Percentiles rank a stretch among this genome's conserved stretches.
Evolutionary conservation across 345 rosid genomes (phyloP).

Genomic region (Euphorbia pulcherrima): DNA sequence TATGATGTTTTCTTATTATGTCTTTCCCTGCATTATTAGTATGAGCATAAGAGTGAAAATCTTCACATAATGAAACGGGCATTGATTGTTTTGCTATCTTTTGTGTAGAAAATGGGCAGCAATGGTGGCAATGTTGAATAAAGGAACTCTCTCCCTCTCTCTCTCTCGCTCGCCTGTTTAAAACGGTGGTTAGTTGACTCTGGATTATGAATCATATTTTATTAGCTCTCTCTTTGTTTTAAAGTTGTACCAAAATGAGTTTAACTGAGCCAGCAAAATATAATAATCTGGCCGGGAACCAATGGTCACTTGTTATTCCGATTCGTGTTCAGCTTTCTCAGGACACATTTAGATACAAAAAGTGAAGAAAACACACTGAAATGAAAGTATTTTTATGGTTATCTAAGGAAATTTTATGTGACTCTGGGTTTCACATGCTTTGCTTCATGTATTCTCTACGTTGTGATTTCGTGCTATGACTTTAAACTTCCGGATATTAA

Average conservation of each 20-base stretch:
- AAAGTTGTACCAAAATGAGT: slow-evolving; percentile 14
- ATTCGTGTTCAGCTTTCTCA: not conserved
- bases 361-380: not conserved
- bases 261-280: not conserved
- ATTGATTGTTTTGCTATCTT: slow-evolving; percentile 1
- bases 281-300: not conserved
- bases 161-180: slow-evolving; percentile 7
- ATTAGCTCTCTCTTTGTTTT: slow-evolving; percentile 8
- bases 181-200: not conserved
- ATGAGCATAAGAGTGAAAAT: too few species aligned
- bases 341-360: not conserved
- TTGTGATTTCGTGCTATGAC: not conserved
- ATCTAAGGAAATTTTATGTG: slow-evolving; percentile 13
- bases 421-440: not conserved
- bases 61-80: not conserved
- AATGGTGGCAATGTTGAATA: slow-evolving; percentile 1
- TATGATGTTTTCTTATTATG: not conserved
- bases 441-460: not conserved
- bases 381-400: too few species aligned
- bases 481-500: too few species aligned
- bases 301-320: slow-evolving; percentile 1
- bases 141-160: too few species aligned
- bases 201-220: not conserved
- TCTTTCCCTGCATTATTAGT: too few species aligned
- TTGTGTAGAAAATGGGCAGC: slow-evolving; percentile 12